Base-by-base conservation (phyloP, 1,284 basidiomycete species). In the Apiotrichum laibachii region DNA sequence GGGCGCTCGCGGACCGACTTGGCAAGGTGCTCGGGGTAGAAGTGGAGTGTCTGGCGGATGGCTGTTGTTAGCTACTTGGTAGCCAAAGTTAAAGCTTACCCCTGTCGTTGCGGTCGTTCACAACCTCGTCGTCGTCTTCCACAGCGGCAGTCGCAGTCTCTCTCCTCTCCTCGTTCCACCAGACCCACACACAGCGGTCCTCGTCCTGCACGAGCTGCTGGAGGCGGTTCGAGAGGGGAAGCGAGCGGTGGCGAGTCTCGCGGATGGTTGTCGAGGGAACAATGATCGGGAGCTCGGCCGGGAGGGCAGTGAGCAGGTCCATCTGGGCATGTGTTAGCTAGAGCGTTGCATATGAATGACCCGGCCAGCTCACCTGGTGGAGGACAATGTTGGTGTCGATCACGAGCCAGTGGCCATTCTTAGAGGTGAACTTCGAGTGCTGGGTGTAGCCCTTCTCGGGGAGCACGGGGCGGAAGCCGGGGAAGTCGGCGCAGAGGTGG, bases 371-470 rank as follows among this genome's bases (percentile, higher is more conserved):
- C 54, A 88, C 89, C 82, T 97, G 93, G 44, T 92, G 86, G 13
- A 99, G 82, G 67, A 98, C 91, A 9, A 97, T 86, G 77, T 99
- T 99, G 26, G 96, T 98, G 77, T 99, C 96, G 16, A 95, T 88
- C 6, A 99, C 80, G 34, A 98, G 76, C 75, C 88, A 94, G 72
- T 97, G 91, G 0, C 89, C 77, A 22, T 68, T 59, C 21, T 61
- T 64, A 19, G 59, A 62, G 26, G 57, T 61, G 60, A 68, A 73
- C 55, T 71, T 71, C 71, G 70, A 48, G 79, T 81, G 77, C 85
- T 79, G 75, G 8, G 75, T 69, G 53, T 83, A 84, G 9, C 87
- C 87, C 3, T 75, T 67, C 22, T 68, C 69, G 45, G 84, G 86
- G 22, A 86, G 81, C 49, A 72, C 81, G 60, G 74, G 67, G 52